Evolutionary conservation across 148 eudicot genomes (phyloP).

Genomic region (Rhododendron griersonianum): DNA sequence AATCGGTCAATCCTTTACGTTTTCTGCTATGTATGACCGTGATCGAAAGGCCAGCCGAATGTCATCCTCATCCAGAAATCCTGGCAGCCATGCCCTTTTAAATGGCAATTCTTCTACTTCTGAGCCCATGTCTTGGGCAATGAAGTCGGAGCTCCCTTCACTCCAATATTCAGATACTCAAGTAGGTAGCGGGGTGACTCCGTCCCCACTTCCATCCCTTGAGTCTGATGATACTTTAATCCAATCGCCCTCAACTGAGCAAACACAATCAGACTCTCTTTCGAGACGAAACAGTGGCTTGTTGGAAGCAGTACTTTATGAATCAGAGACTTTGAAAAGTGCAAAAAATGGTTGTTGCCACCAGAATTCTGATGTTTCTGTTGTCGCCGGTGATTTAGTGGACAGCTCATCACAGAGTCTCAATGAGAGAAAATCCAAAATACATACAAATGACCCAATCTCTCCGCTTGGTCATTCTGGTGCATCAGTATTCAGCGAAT

Average conservation of each 20-base stretch:
- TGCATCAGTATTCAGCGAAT: conserved; percentile 46
- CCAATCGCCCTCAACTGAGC: conserved; percentile 56
- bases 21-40: conserved; percentile 12
- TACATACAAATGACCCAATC: conserved; percentile 40
- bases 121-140: conserved; percentile 12
- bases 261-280: conserved; percentile 43
- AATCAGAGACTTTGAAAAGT: conserved; percentile 41
- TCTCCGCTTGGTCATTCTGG: conserved; percentile 71
- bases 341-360: conserved; percentile 26
- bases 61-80: conserved; percentile 30
- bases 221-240: conserved; percentile 59
- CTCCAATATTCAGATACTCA: conserved; percentile 30
- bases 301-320: conserved; percentile 66
- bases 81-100: conserved; percentile 34
- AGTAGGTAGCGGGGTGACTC: conserved; percentile 19
- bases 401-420: conserved; percentile 37
- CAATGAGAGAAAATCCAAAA: conserved; percentile 43
- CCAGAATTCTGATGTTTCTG: conserved; percentile 23
- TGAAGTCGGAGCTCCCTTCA: conserved; percentile 34
- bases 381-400: conserved; percentile 21
- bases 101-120: conserved; percentile 25
- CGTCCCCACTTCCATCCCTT: conserved; percentile 56
- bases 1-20: conserved; percentile 7
- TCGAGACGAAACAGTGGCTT: conserved; percentile 58
- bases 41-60: conserved; percentile 6